A percentile compares a stretch with the other conserved stretches of the same genome.
phyloP scores from a whole-genome alignment of 305 asterid genomes.

The Lippia alba region DNA sequence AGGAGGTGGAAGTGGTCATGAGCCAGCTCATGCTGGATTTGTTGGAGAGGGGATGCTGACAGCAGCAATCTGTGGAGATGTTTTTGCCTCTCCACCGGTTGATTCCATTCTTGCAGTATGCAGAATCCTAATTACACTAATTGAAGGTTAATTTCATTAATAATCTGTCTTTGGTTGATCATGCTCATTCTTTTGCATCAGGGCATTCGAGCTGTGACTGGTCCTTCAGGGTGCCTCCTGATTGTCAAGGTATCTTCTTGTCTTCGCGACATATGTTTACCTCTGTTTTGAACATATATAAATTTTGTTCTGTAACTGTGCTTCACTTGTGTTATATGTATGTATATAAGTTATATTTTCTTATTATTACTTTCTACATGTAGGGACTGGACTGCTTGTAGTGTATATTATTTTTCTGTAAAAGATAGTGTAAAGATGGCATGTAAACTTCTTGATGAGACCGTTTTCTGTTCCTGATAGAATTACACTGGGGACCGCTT shows the following conservation, averaged over 20 bases:
- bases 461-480: slow-evolving; percentile 47
- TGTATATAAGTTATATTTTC: background rate
- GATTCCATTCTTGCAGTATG: slow-evolving; percentile 78
- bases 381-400: slow-evolving; percentile 8
- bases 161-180: slow-evolving; percentile 30
- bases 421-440: slow-evolving; percentile 3
- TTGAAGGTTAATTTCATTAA: slow-evolving; percentile 32
- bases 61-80: slow-evolving; percentile 98
- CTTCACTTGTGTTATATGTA: slow-evolving; percentile 6
- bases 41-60: slow-evolving; percentile 99
- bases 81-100: slow-evolving; percentile 94
- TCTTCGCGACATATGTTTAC: slow-evolving; percentile 9
- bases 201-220: slow-evolving; percentile 99
- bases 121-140: slow-evolving; percentile 32
- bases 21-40: slow-evolving; percentile 99
- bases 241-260: slow-evolving; percentile 73
- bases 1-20: slow-evolving; percentile 99
- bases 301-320: slow-evolving; percentile 15
- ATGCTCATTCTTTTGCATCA: slow-evolving; percentile 37
- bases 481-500: slow-evolving; percentile 96
- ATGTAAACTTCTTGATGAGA: slow-evolving; percentile 14
- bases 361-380: background rate
- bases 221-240: slow-evolving; percentile 90
- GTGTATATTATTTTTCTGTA: slow-evolving; percentile 11
- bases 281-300: slow-evolving; percentile 1